Conservation (phyloP, 116 monocot genomes). For the Zostera marina region DNA sequence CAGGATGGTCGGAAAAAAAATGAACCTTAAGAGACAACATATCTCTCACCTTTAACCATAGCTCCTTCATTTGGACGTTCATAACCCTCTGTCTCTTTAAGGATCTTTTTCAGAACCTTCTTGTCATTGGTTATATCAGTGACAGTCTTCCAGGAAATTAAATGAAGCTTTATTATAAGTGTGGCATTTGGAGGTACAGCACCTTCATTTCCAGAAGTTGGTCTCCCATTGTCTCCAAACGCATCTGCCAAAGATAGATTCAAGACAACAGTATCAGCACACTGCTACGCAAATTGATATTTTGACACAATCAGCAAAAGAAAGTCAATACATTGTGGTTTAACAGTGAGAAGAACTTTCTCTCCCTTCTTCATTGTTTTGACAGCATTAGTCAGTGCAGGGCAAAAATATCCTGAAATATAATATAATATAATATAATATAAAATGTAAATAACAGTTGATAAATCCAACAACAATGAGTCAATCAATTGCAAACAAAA, state of each 20-base stretch:
- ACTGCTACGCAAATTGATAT: too few species aligned
- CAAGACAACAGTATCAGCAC: neutral
- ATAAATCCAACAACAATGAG: neutral
- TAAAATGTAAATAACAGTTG: too few species aligned
- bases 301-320: neutral
- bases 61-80: conserved; percentile 89
- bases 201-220: conserved; percentile 48
- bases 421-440: too few species aligned
- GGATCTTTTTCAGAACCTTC: conserved; percentile 75
- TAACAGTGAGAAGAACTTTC: conserved; percentile 77
- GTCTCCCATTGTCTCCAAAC: conserved; percentile 79
- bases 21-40: neutral
- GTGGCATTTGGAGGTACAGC: conserved; percentile 64
- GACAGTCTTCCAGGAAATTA: conserved; percentile 93
- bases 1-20: neutral
- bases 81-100: conserved; percentile 88
- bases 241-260: conserved; percentile 36
- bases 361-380: conserved; percentile 93
- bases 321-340: conserved; percentile 53
- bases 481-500: neutral
- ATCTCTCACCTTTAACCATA: conserved; percentile 44
- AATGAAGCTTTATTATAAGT: conserved; percentile 52
- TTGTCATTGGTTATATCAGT: conserved; percentile 71
- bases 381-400: conserved; percentile 65
- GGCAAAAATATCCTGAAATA: conserved; percentile 56